These are phyloP conservation scores for Aegilops tauschii DNA, from an alignment of 176 grass and related monocot species.

Conservation along the genomic window DNA sequence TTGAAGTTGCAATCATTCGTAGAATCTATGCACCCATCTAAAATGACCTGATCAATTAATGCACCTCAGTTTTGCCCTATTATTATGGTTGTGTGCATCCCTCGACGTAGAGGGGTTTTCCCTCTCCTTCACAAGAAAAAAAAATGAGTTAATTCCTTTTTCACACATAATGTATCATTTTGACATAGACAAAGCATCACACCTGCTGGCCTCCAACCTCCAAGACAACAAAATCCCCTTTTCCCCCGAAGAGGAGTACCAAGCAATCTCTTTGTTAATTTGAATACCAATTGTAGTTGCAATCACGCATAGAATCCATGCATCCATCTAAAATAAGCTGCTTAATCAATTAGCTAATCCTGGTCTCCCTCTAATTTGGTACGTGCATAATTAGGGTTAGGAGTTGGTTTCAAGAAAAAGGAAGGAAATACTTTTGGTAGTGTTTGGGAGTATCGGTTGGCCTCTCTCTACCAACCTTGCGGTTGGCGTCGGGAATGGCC, in stretches of 20 bases:
- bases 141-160: neutral
- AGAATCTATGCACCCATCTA: constrained; percentile 1
- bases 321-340: constrained; percentile 1
- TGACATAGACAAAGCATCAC: neutral
- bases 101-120: too few relatives aligned
- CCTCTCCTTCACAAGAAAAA: too few relatives aligned
- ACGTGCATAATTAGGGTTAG: constrained; percentile 54
- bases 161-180: neutral
- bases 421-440: constrained; percentile 43
- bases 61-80: too few relatives aligned
- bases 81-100: too few relatives aligned
- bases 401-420: constrained; percentile 51
- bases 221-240: neutral
- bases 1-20: constrained; percentile 9
- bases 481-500: constrained; percentile 43
- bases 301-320: constrained; percentile 22
- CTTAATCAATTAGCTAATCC: neutral
- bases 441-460: constrained; percentile 33
- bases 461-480: constrained; percentile 56
- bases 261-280: neutral
- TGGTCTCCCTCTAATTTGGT: constrained; percentile 30
- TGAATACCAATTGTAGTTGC: neutral
- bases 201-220: too few relatives aligned
- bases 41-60: neutral
- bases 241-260: neutral